These are phyloP conservation scores for Podospora appendiculata DNA, from an alignment of 495 filamentous ascomycete species.

Conservation along the genomic window DNA sequence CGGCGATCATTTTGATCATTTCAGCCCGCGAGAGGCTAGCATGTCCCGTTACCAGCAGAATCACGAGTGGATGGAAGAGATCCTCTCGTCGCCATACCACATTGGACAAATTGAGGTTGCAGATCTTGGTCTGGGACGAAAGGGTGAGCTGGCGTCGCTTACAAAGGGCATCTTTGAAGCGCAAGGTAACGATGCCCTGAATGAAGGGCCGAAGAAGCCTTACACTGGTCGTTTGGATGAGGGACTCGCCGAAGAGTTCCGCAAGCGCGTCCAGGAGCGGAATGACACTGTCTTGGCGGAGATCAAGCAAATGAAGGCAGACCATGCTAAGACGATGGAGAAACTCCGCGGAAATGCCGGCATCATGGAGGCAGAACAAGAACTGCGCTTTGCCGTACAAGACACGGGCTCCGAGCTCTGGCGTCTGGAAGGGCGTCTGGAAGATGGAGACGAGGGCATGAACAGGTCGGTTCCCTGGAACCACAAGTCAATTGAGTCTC, in stretches of 20 bases:
- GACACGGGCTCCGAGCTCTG: slow-evolving; percentile 53
- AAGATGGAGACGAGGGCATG: slow-evolving; percentile 44
- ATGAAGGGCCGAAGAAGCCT: slow-evolving; percentile 35
- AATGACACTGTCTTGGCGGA: slow-evolving; percentile 62
- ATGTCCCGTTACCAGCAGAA: slow-evolving; percentile 81
- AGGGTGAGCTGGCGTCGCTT: slow-evolving; percentile 72
- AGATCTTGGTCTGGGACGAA: slow-evolving; percentile 78
- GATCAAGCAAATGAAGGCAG: slow-evolving; percentile 70
- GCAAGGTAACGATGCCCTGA: slow-evolving; percentile 51
- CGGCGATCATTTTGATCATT: slow-evolving; percentile 79
- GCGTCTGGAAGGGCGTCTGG: slow-evolving; percentile 54
- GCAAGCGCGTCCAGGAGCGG: slow-evolving; percentile 59
- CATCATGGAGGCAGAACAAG: slow-evolving; percentile 56
- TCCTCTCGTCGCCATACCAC: slow-evolving; percentile 80
- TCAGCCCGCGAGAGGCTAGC: slow-evolving; percentile 83
- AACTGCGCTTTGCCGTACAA: slow-evolving; percentile 48
- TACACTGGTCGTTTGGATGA: slow-evolving; percentile 56
- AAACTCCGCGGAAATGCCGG: slow-evolving; percentile 61
- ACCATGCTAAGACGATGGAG: slow-evolving; percentile 66
- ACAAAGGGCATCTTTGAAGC: slow-evolving; percentile 68
- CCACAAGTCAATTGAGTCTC: slow-evolving; percentile 51
- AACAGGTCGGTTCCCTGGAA: slow-evolving; percentile 34
- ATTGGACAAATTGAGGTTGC: slow-evolving; percentile 77
- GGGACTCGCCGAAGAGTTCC: slow-evolving; percentile 67
- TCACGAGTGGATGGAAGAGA: slow-evolving; percentile 98